Evolutionary conservation across 148 eudicot species (phyloP).

Genomic region (Rheum nobile): DNA sequence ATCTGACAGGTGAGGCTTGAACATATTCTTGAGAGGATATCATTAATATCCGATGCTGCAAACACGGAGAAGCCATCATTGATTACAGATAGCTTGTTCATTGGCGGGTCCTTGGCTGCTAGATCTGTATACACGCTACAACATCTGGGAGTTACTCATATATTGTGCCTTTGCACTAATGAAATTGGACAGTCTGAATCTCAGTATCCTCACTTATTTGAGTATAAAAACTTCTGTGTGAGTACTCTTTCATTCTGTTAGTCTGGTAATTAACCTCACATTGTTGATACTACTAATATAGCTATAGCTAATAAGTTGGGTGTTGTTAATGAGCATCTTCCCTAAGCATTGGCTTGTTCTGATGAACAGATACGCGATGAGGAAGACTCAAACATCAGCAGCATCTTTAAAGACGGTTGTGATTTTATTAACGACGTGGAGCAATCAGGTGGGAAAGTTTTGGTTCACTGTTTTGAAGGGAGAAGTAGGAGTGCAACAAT

Average conservation of each 20-base stretch:
- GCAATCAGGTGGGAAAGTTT: conserved; percentile 64
- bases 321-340: not conserved
- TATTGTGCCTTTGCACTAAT: conserved; percentile 87
- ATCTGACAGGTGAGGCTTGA: conserved; percentile 76
- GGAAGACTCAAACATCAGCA: conserved; percentile 77
- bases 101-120: conserved; percentile 94
- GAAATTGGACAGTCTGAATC: conserved; percentile 96
- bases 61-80: conserved; percentile 88
- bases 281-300: not conserved
- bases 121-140: conserved; percentile 86
- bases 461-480: conserved; percentile 99
- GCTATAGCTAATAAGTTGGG: not conserved
- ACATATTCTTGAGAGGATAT: conserved; percentile 92
- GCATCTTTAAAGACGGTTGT: conserved; percentile 74
- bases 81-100: conserved; percentile 50
- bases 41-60: conserved; percentile 83
- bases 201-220: conserved; percentile 67
- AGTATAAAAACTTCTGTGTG: conserved; percentile 76
- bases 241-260: conserved; percentile 19
- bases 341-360: not conserved
- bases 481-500: conserved; percentile 92
- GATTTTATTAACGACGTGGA: conserved; percentile 63
- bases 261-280: not conserved
- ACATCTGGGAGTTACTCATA: conserved; percentile 76
- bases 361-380: conserved; percentile 62